Percentiles rank a stretch among this genome's conserved stretches.
phyloP scores from a whole-genome alignment of 2,329 filamentous ascomycete genomes.

The Pleomassaria siparia region DNA sequence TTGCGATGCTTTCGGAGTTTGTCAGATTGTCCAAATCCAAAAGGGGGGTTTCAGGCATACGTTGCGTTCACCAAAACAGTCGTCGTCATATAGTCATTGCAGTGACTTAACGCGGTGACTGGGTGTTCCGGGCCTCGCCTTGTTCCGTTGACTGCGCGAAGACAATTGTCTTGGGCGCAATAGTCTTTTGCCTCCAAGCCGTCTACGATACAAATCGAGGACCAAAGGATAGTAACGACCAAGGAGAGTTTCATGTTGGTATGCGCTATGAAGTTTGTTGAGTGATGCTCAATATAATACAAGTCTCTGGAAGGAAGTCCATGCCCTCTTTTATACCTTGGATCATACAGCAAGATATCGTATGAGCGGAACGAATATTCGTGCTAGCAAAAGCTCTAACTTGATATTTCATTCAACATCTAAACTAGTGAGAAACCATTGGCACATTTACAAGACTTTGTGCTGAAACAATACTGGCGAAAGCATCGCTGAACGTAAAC shows the following conservation, averaged over 20 bases:
- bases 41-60: constrained; percentile 11
- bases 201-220: constrained; percentile 15
- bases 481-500: not conserved
- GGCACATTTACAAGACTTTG: constrained; percentile 4
- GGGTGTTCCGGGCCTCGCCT: constrained; percentile 14
- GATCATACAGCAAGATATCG: not conserved
- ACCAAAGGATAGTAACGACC: constrained; percentile 10
- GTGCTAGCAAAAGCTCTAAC: not conserved
- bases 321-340: constrained; percentile 1
- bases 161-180: constrained; percentile 28
- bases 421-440: constrained; percentile 7
- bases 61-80: constrained; percentile 25
- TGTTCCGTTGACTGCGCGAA: constrained; percentile 26
- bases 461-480: not conserved
- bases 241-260: constrained; percentile 27
- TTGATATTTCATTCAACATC: not conserved
- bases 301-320: not conserved
- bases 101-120: constrained; percentile 19
- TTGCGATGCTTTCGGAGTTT: constrained; percentile 1
- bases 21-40: constrained; percentile 10
- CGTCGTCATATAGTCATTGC: constrained; percentile 27
- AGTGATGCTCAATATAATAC: not conserved
- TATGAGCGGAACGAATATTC: not conserved
- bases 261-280: not conserved
- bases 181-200: constrained; percentile 20